Evolutionary conservation across 2,329 filamentous ascomycete species (phyloP).

Genomic region (Xylariaceae sp.): DNA sequence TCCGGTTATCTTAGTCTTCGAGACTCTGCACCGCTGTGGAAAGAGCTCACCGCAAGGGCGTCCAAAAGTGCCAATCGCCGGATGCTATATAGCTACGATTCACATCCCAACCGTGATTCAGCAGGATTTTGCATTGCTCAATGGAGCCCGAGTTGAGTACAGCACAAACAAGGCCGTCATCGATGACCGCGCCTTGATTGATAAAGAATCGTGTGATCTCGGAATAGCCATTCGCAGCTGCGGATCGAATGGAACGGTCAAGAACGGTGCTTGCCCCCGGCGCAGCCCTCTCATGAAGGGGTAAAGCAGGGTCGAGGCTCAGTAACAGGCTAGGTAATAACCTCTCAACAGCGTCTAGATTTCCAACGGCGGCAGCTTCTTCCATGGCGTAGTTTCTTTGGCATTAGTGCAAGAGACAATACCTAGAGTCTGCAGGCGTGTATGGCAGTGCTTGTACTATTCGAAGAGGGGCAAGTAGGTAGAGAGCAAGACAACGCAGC

Average conservation of each 20-base stretch:
- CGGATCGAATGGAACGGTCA: conserved; percentile 20
- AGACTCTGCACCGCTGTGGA: background rate
- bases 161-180: conserved; percentile 20
- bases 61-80: conserved; percentile 21
- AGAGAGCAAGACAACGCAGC: conserved; percentile 8
- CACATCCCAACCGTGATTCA: conserved; percentile 19
- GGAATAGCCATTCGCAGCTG: conserved; percentile 17
- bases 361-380: conserved; percentile 23
- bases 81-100: conserved; percentile 22
- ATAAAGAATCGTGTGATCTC: conserved; percentile 22
- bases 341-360: conserved; percentile 21
- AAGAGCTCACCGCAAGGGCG: conserved; percentile 19
- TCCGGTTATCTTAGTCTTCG: conserved; percentile 7
- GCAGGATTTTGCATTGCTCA: conserved; percentile 20
- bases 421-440: no score
- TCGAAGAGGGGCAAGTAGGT: conserved; percentile 6
- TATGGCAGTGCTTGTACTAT: no score
- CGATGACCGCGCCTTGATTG: conserved; percentile 18
- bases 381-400: conserved; percentile 19
- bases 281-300: conserved; percentile 20
- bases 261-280: conserved; percentile 20
- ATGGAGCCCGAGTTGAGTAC: conserved; percentile 20
- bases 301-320: conserved; percentile 16
- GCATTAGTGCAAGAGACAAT: conserved; percentile 12
- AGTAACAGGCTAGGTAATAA: conserved; percentile 19